These are phyloP conservation scores for Ambrosia hybrid DNA, from an alignment of 140 eudicot genomes.

Conservation along the genomic window DNA sequence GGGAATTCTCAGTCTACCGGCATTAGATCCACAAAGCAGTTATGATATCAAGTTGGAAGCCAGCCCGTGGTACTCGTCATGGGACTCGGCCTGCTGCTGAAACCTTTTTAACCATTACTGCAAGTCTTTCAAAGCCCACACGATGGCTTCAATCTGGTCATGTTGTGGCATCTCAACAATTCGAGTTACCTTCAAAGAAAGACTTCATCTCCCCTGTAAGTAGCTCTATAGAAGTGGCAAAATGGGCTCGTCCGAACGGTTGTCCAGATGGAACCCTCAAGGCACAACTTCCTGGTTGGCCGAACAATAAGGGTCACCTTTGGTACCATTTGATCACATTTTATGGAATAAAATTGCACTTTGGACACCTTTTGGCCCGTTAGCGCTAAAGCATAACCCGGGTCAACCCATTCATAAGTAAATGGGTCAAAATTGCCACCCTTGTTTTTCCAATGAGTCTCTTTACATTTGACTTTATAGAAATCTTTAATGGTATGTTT, in stretches of 20 bases:
- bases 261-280: too few species aligned
- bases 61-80: constrained; percentile 66
- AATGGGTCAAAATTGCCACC: constrained; percentile 6
- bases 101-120: constrained; percentile 64
- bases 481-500: constrained; percentile 3
- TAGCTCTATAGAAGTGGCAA: background rate
- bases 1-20: constrained; percentile 55
- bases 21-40: constrained; percentile 63
- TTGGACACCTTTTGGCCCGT: background rate
- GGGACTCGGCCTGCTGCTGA: constrained; percentile 65
- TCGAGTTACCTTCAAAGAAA: constrained; percentile 61
- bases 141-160: constrained; percentile 85
- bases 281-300: too few species aligned
- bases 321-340: background rate
- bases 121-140: constrained; percentile 52
- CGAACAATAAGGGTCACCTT: background rate
- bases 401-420: background rate
- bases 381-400: constrained; percentile 11
- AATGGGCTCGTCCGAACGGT: background rate
- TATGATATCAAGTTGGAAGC: constrained; percentile 63
- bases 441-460: background rate
- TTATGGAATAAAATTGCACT: background rate
- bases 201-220: constrained; percentile 56
- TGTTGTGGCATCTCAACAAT: constrained; percentile 71
- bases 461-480: constrained; percentile 9